A percentile compares a stretch with the other conserved stretches of the same genome.
phyloP scores from a whole-genome alignment of 2,329 filamentous ascomycete species.

The Thelonectria rubi region DNA sequence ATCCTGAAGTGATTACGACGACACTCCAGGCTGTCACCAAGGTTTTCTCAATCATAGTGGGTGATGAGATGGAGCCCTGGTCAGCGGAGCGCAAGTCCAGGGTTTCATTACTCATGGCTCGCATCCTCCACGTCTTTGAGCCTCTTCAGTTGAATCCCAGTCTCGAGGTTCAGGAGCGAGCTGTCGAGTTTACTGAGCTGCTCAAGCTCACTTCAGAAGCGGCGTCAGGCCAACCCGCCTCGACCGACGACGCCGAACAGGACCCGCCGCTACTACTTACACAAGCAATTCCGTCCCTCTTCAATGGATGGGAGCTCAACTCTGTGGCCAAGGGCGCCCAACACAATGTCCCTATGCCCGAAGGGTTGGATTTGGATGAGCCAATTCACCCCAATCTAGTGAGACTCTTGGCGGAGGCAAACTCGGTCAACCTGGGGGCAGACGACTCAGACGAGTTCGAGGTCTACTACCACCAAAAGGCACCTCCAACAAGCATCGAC shows the following conservation, averaged over 20 bases:
- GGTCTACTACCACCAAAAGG: constrained; percentile 69
- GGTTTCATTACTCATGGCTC: constrained; percentile 79
- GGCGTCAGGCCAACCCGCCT: constrained; percentile 70
- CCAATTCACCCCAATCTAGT: constrained; percentile 82
- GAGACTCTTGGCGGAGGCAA: constrained; percentile 69
- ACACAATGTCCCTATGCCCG: constrained; percentile 82
- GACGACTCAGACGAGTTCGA: constrained; percentile 74
- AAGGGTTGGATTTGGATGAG: constrained; percentile 79
- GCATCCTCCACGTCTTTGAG: constrained; percentile 84
- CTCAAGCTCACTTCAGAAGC: constrained; percentile 89
- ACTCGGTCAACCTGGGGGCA: constrained; percentile 57
- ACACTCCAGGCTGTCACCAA: constrained; percentile 89
- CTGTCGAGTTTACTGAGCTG: constrained; percentile 91
- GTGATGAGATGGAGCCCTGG: constrained; percentile 73
- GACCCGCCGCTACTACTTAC: constrained; percentile 86
- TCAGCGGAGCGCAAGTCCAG: constrained; percentile 76
- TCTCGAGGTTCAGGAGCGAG: constrained; percentile 93
- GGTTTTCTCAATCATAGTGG: constrained; percentile 77
- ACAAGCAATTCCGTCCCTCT: constrained; percentile 88
- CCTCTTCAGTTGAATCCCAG: constrained; percentile 81
- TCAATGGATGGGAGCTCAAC: constrained; percentile 87
- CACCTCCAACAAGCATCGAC: constrained; percentile 60
- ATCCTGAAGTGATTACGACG: constrained; percentile 75
- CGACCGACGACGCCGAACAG: constrained; percentile 61
- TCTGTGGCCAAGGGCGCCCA: constrained; percentile 87